Conservation (phyloP, 805 yeast genomes). For the Novakomyces olei region DNA sequence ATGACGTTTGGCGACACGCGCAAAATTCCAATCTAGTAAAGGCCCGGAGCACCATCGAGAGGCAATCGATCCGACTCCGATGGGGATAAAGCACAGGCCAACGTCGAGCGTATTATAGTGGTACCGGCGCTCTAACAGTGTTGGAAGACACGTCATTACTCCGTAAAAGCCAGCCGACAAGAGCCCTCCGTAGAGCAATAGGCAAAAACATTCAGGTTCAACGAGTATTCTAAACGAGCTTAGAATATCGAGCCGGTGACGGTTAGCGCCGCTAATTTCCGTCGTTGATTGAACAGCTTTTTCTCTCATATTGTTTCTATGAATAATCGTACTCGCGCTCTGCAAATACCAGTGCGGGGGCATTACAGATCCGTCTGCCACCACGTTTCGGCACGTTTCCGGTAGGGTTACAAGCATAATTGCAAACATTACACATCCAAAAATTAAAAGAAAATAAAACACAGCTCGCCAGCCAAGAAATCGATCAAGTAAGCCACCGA, state of each 20-base stretch:
- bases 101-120: slow-evolving; percentile 3
- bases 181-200: too few species aligned
- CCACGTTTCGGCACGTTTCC: slow-evolving; percentile 50
- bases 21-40: slow-evolving; percentile 4
- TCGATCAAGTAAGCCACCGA: slow-evolving; percentile 30
- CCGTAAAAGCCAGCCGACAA: too few species aligned
- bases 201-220: not conserved
- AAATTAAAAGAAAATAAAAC: slow-evolving; percentile 54
- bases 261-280: not conserved
- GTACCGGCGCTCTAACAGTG: not conserved
- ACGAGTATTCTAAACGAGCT: slow-evolving; percentile 1
- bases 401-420: slow-evolving; percentile 28
- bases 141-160: too few species aligned
- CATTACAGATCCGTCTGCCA: slow-evolving; percentile 47
- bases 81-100: slow-evolving; percentile 4
- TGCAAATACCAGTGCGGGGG: slow-evolving; percentile 22
- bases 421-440: slow-evolving; percentile 26
- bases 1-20: slow-evolving; percentile 4
- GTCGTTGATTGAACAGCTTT: not conserved
- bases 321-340: not conserved
- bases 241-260: slow-evolving; percentile 3
- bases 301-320: not conserved
- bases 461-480: slow-evolving; percentile 48
- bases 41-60: slow-evolving; percentile 1
- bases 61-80: slow-evolving; percentile 4